A percentile compares a stretch with the other conserved stretches of the same genome.
These are phyloP conservation scores for Oryza meridionalis DNA, from an alignment of 176 grass and related monocot species.

Conservation along the genomic window DNA sequence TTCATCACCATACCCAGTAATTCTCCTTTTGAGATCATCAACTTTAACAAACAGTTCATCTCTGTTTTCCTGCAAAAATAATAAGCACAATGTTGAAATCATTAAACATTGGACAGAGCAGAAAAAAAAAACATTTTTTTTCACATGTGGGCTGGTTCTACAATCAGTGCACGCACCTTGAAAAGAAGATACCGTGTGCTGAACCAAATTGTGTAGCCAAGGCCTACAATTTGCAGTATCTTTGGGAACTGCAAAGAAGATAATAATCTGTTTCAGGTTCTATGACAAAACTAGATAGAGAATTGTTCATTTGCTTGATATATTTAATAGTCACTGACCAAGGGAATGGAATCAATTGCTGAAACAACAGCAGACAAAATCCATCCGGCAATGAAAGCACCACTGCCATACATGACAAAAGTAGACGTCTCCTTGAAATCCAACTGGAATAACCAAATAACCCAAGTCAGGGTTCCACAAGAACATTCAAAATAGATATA, in stretches of 20 bases:
- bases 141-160: background rate
- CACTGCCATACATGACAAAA: constrained; percentile 53
- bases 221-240: constrained; percentile 57
- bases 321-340: constrained; percentile 48
- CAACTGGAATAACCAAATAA: constrained; percentile 42
- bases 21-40: constrained; percentile 52
- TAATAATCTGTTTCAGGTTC: background rate
- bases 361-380: constrained; percentile 63
- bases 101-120: background rate
- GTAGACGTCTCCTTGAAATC: constrained; percentile 47
- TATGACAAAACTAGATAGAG: background rate
- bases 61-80: constrained; percentile 56
- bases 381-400: constrained; percentile 61
- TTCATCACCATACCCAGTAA: constrained; percentile 46
- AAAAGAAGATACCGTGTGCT: constrained; percentile 58
- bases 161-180: constrained; percentile 44
- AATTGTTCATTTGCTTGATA: background rate
- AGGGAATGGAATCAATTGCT: constrained; percentile 61
- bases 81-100: background rate
- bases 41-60: constrained; percentile 63
- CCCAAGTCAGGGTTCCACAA: background rate
- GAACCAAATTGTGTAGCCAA: constrained; percentile 65
- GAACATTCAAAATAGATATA: background rate
- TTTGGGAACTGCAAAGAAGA: constrained; percentile 61
- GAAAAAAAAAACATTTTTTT: background rate